Percentiles rank a stretch among this genome's conserved stretches.
Evolutionary conservation across 2,329 filamentous ascomycete species (phyloP).

Genomic region (Bipolaris zeicola): DNA sequence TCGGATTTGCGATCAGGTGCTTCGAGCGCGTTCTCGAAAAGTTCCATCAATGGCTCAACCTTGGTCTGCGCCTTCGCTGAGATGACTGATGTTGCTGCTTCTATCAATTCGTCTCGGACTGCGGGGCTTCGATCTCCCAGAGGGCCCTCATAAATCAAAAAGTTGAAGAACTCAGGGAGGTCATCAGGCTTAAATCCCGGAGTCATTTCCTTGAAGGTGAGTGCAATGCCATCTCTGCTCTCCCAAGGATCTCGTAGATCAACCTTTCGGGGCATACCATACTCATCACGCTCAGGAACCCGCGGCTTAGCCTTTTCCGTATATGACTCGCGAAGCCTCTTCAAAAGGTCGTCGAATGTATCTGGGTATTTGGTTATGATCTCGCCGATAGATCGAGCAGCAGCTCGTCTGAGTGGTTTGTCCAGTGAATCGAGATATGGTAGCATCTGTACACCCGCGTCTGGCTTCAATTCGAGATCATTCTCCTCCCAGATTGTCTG

Average conservation of each 20-base stretch:
- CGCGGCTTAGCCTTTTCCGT: conserved; percentile 79
- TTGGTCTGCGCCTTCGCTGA: conserved; percentile 78
- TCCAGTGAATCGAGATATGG: conserved; percentile 82
- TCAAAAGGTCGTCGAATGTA: conserved; percentile 66
- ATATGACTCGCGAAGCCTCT: conserved; percentile 73
- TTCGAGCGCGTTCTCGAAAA: conserved; percentile 88
- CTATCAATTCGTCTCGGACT: conserved; percentile 89
- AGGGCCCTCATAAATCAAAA: conserved; percentile 83
- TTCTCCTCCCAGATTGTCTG: conserved; percentile 95
- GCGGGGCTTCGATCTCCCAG: conserved; percentile 79
- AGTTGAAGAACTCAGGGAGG: conserved; percentile 79
- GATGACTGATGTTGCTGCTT: conserved; percentile 82
- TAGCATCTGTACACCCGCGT: conserved; percentile 70
- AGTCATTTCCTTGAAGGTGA: conserved; percentile 83
- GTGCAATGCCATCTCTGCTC: conserved; percentile 82
- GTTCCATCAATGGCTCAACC: conserved; percentile 88
- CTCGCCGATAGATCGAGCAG: conserved; percentile 80
- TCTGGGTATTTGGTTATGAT: conserved; percentile 66
- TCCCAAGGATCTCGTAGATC: conserved; percentile 92
- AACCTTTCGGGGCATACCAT: conserved; percentile 90
- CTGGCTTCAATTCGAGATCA: conserved; percentile 70
- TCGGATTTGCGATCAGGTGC: conserved; percentile 81
- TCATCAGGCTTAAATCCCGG: conserved; percentile 69
- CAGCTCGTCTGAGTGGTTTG: conserved; percentile 78
- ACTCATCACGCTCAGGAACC: conserved; percentile 84